phyloP scores from a whole-genome alignment of 2,329 filamentous ascomycete species.

The Sporothrix protearum region DNA sequence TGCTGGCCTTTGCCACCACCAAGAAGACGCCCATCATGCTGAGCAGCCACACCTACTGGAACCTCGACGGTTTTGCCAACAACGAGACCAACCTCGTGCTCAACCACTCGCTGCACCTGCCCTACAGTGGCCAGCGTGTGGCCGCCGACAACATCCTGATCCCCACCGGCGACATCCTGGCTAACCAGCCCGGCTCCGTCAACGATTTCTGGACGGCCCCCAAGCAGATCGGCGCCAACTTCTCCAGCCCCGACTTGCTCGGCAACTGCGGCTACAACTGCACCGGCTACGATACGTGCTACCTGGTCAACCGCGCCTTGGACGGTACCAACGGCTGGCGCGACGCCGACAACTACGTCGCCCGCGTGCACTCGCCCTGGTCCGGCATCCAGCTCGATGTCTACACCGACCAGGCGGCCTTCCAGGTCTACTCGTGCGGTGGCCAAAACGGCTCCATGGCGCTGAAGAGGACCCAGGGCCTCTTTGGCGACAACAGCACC shows the following conservation, averaged over 20 bases:
- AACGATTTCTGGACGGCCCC: conserved; percentile 80
- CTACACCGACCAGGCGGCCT: conserved; percentile 77
- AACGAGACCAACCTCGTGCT: conserved; percentile 61
- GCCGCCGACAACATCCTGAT: conserved; percentile 68
- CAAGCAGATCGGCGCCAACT: conserved; percentile 72
- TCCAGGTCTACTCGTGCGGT: conserved; percentile 85
- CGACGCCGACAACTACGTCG: conserved; percentile 52
- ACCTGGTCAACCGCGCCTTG: conserved; percentile 60
- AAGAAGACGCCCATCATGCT: conserved; percentile 82
- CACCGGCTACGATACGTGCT: conserved; percentile 76
- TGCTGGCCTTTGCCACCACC: conserved; percentile 66
- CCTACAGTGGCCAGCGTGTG: conserved; percentile 67
- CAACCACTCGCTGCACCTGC: conserved; percentile 70
- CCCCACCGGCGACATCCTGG: conserved; percentile 71
- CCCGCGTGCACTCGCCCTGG: conserved; percentile 67
- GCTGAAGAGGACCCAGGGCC: conserved; percentile 67
- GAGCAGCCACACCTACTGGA: conserved; percentile 73
- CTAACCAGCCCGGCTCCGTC: conserved; percentile 63
- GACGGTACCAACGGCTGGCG: conserved; percentile 62
- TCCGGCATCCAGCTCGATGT: conserved; percentile 82
- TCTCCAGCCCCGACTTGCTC: conserved; percentile 55
- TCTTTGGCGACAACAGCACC: conserved; percentile 43
- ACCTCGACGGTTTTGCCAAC: conserved; percentile 75
- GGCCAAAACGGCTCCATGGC: conserved; percentile 68
- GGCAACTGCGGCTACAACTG: conserved; percentile 79